A percentile compares a stretch with the other conserved stretches of the same genome.
These are phyloP conservation scores for Carex pumila DNA, from an alignment of 176 grass and related monocot genomes.

Conservation along the genomic window DNA sequence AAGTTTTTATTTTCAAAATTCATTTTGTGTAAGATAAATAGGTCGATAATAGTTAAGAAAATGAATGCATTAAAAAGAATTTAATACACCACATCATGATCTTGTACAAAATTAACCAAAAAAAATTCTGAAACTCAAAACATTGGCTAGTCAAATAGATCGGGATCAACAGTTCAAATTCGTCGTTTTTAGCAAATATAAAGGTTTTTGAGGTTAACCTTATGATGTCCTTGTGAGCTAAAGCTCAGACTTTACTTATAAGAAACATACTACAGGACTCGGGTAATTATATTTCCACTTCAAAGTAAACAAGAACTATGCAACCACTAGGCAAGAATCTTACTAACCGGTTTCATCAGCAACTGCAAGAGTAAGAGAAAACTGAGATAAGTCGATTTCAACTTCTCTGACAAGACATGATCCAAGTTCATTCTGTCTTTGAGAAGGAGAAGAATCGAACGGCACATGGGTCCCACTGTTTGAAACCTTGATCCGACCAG, in stretches of 20 bases:
- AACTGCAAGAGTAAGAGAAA: slow-evolving; percentile 51
- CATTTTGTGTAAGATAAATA: neutral
- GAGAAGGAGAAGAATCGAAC: slow-evolving; percentile 25
- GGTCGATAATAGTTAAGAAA: neutral
- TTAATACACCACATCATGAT: neutral
- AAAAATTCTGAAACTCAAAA: neutral
- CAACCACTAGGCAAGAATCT: neutral
- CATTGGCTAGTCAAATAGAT: neutral
- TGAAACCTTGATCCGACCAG: slow-evolving; percentile 32
- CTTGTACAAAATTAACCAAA: neutral
- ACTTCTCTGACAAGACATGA: slow-evolving; percentile 37
- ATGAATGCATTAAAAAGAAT: neutral
- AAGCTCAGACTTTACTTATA: neutral
- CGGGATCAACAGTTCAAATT: neutral
- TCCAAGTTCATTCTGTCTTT: slow-evolving; percentile 25
- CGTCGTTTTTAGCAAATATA: neutral
- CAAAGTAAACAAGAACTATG: neutral
- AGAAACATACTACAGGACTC: neutral
- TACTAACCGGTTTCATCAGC: slow-evolving; percentile 47
- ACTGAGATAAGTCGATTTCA: slow-evolving; percentile 43
- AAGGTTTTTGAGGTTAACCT: neutral
- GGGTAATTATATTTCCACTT: neutral
- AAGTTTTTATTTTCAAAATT: neutral
- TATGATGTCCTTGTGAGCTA: neutral
- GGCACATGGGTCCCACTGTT: slow-evolving; percentile 15